These are phyloP conservation scores for Lignosus rhinocerotis DNA, from an alignment of 1,284 basidiomycete genomes.

Conservation along the genomic window DNA sequence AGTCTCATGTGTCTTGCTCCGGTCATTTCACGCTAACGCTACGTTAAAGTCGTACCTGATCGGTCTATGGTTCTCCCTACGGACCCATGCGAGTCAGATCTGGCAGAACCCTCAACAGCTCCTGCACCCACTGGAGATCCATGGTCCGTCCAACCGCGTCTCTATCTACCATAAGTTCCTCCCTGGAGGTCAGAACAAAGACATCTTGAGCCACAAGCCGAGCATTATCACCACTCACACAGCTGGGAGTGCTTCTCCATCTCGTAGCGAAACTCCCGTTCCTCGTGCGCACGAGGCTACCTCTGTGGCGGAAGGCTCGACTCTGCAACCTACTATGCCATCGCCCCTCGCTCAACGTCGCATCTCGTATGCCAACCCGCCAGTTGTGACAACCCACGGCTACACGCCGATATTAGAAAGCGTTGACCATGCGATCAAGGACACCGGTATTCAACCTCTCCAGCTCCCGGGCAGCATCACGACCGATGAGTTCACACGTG, in stretches of 20 bases:
- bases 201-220: constrained; percentile 43
- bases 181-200: constrained; percentile 33
- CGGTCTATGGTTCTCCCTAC: constrained; percentile 97
- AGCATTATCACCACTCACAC: constrained; percentile 40
- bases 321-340: constrained; percentile 8
- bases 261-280: constrained; percentile 43
- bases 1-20: constrained; percentile 37
- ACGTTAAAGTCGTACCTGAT: constrained; percentile 85
- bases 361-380: constrained; percentile 57
- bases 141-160: constrained; percentile 52
- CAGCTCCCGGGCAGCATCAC: constrained; percentile 70
- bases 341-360: constrained; percentile 29
- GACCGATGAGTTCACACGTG: constrained; percentile 86
- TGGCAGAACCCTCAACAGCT: constrained; percentile 97
- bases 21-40: constrained; percentile 6
- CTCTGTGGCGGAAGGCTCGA: constrained; percentile 24
- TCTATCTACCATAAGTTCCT: constrained; percentile 76
- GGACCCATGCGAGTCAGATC: constrained; percentile 97
- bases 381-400: constrained; percentile 33
- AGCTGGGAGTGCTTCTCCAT: constrained; percentile 31
- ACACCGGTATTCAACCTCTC: constrained; percentile 53
- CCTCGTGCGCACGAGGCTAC: constrained; percentile 30
- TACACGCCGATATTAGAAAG: constrained; percentile 78
- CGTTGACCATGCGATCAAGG: constrained; percentile 73
- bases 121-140: constrained; percentile 67